phyloP scores from a whole-genome alignment of 2,329 filamentous ascomycete genomes.

The Pseudogymnoascus sp. region DNA sequence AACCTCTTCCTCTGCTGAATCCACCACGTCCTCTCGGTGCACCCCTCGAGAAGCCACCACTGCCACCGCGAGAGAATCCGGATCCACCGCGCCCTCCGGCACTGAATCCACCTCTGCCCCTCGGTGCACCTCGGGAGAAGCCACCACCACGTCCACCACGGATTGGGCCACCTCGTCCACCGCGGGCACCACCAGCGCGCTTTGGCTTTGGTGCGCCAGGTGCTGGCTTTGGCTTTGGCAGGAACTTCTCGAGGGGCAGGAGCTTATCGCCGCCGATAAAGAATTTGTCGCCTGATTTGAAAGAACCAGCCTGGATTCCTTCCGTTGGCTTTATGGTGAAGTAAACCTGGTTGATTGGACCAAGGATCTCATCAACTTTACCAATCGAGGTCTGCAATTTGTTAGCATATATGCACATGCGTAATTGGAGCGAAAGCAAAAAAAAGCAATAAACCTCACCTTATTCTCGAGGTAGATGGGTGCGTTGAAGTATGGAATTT shows the following conservation, averaged over 20 bases:
- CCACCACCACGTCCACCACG: constrained; percentile 33
- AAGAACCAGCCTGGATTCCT: constrained; percentile 87
- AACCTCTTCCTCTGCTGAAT: constrained; percentile 26
- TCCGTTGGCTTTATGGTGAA: constrained; percentile 98
- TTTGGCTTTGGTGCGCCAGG: constrained; percentile 62
- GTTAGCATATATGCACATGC: constrained; percentile 11
- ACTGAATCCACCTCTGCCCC: constrained; percentile 43
- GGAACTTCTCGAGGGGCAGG: constrained; percentile 87
- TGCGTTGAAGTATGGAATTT: constrained; percentile 98
- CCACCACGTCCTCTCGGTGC: constrained; percentile 19
- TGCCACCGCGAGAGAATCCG: constrained; percentile 33
- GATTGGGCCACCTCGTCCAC: constrained; percentile 36
- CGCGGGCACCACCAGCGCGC: constrained; percentile 54
- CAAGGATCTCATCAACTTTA: constrained; percentile 96
- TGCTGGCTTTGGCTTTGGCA: constrained; percentile 80
- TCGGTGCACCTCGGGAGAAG: constrained; percentile 38
- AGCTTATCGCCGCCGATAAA: constrained; percentile 94
- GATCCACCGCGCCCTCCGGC: constrained; percentile 34
- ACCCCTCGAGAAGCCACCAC: constrained; percentile 20
- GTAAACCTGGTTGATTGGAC: constrained; percentile 94
- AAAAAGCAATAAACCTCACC: constrained; percentile 33
- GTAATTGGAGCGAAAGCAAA: neutral
- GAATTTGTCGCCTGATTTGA: constrained; percentile 96
- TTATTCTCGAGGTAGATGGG: constrained; percentile 99
- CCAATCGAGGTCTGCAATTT: constrained; percentile 64